A percentile compares a stretch with the other conserved stretches of the same genome.
Conservation (phyloP, 306 rosid species). For the Pyrus betulifolia region DNA sequence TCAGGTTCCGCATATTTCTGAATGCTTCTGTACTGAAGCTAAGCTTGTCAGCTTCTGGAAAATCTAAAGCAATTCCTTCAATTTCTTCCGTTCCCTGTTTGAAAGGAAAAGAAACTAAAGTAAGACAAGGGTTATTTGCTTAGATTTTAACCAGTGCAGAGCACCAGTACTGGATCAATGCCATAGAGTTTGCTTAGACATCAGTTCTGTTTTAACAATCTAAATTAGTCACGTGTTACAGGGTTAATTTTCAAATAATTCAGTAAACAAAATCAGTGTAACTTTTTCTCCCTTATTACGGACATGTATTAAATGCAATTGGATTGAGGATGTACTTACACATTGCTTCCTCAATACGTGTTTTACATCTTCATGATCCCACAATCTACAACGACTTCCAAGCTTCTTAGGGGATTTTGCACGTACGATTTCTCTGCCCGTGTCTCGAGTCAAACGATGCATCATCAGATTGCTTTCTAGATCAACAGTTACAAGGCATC, state of each 20-base stretch:
- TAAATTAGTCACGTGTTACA: too few relatives aligned
- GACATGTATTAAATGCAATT: background rate
- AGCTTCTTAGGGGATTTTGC: background rate
- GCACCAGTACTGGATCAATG: background rate
- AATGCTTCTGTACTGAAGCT: conserved; percentile 9
- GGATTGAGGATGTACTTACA: background rate
- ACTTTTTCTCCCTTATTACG: too few relatives aligned
- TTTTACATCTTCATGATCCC: background rate
- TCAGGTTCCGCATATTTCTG: conserved; percentile 20
- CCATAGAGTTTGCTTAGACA: too few relatives aligned
- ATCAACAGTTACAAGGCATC: conserved; percentile 21
- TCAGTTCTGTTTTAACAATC: too few relatives aligned
- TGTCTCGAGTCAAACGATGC: conserved; percentile 19
- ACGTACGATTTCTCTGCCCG: conserved; percentile 31
- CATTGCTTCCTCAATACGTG: background rate
- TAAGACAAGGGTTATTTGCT: background rate
- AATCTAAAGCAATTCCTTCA: background rate
- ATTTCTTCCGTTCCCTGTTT: background rate
- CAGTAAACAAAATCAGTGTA: too few relatives aligned
- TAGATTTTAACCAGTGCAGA: background rate
- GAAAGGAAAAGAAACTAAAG: background rate
- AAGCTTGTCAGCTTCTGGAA: background rate
- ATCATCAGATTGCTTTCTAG: background rate
- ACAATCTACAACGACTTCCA: conserved; percentile 8
- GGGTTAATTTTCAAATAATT: too few relatives aligned